A percentile compares a stretch with the other conserved stretches of the same genome.
Conservation (phyloP, 2,329 filamentous ascomycete genomes). For the Pezicula carpinea region DNA sequence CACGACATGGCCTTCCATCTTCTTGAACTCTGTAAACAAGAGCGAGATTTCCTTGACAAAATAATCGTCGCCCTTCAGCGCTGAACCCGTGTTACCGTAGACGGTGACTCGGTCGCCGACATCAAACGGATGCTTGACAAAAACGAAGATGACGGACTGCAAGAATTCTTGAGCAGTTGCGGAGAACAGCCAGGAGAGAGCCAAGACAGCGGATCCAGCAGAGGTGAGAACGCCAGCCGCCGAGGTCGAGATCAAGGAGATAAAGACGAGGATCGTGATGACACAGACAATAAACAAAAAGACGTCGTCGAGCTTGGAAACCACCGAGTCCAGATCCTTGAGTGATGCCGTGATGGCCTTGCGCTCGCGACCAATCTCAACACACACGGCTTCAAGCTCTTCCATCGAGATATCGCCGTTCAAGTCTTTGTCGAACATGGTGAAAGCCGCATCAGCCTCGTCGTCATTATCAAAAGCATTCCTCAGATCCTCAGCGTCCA, state of each 20-base stretch:
- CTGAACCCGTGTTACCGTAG: constrained; percentile 82
- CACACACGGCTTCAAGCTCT: constrained; percentile 86
- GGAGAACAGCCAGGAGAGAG: constrained; percentile 87
- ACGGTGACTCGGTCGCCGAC: constrained; percentile 90
- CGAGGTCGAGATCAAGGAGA: constrained; percentile 84
- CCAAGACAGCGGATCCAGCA: constrained; percentile 80
- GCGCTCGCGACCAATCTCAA: constrained; percentile 89
- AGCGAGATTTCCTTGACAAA: constrained; percentile 93
- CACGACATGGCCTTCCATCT: constrained; percentile 95
- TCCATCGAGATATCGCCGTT: constrained; percentile 97
- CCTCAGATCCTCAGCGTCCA: constrained; percentile 73
- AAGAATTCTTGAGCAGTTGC: constrained; percentile 92
- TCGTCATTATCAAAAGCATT: constrained; percentile 76
- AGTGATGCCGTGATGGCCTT: constrained; percentile 93
- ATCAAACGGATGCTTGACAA: constrained; percentile 96
- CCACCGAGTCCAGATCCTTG: constrained; percentile 92
- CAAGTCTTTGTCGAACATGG: constrained; percentile 92
- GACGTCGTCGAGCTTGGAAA: constrained; percentile 82
- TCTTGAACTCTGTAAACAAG: constrained; percentile 96
- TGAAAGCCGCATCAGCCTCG: constrained; percentile 83
- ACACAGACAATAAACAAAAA: constrained; percentile 82
- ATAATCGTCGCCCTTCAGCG: constrained; percentile 81
- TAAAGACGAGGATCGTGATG: constrained; percentile 78
- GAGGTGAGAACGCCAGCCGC: constrained; percentile 90
- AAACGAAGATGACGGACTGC: constrained; percentile 91